Conservation (phyloP, 78 protist species). For the Monocercomonoides exilis region DNA sequence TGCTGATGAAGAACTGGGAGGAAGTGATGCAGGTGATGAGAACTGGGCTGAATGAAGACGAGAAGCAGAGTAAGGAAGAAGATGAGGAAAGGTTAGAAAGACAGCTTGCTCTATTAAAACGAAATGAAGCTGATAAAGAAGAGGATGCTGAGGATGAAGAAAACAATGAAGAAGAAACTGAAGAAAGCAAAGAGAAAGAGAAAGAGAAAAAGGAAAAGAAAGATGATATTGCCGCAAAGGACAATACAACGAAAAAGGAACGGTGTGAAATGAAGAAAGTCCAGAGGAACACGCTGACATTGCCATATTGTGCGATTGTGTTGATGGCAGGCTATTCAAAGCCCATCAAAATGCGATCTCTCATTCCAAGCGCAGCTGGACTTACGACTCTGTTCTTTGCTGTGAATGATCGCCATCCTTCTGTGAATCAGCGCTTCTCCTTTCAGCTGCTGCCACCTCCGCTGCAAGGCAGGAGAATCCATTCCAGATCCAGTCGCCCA, state of each 20-base stretch:
- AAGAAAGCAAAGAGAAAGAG: too few relatives aligned
- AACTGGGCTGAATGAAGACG: too few relatives aligned
- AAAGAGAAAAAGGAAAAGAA: too few relatives aligned
- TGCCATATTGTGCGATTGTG: neutral
- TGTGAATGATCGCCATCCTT: neutral
- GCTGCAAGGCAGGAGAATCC: too few relatives aligned
- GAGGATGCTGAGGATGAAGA: neutral
- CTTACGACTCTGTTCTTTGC: neutral
- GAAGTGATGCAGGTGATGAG: neutral
- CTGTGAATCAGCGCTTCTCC: too few relatives aligned
- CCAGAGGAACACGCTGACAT: neutral
- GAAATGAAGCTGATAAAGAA: neutral
- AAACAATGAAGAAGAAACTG: neutral
- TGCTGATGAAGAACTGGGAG: neutral
- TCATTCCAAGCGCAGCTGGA: neutral
- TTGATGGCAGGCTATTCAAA: neutral
- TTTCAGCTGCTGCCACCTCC: too few relatives aligned
- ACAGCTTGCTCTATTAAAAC: neutral
- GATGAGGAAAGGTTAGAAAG: neutral
- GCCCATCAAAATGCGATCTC: neutral
- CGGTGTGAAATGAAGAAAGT: neutral
- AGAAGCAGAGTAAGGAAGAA: too few relatives aligned
- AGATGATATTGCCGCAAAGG: neutral
- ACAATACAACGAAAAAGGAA: neutral
- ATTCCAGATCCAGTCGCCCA: neutral